Evolutionary conservation across 2,329 filamentous ascomycete species (phyloP), one percentile per base, ranked within the genome.

Genomic region (Fonsecaea multimorphosa): DNA sequence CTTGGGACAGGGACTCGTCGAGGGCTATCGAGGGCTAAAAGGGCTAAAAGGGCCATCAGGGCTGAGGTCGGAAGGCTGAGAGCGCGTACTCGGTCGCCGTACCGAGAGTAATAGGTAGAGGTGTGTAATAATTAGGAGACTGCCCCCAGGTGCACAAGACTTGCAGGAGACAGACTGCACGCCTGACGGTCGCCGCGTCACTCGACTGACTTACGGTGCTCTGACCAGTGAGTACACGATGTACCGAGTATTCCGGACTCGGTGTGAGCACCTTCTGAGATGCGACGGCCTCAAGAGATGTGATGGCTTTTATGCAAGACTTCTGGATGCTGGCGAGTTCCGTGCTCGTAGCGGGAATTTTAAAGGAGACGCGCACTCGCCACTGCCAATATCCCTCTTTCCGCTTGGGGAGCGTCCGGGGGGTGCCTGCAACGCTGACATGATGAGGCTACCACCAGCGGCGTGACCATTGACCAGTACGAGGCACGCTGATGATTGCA

Each of bases 261-360:
- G n/a, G n/a, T n/a, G n/a, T 8, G 29, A 31, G 3, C 3, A 31
- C 3, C 8, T 31, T 31, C 29, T 31, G 3, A 31, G 3, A 31
- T 31, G 29, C 29, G 3, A 31, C 29, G 29, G n/a, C n/a, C n/a
- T n/a, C n/a, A n/a, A 31, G 5, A 22, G 19, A 46, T 46, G 40
- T 46, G 6, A 46, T 19, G n/a, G 7, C 19, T 5, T 49, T 49
- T 49, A 9, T 49, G 44, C 44, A 49, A 49, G 44, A 49, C 11
- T 49, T 49, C 44, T 24, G 44, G 44, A 49, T 49, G 22, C 44
- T 49, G 44, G 44, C 44, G 44, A 24, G 22, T 49, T 49, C 44
- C 44, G 44, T 27, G 44, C 8, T 24, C 11, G 44, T 49, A 27
- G 44, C 27, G 19, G 44, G 19, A 49, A 27, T 27, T 24, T 16